phyloP scores from a whole-genome alignment of 2,329 filamentous ascomycete species.

The Penicillium hordei region DNA sequence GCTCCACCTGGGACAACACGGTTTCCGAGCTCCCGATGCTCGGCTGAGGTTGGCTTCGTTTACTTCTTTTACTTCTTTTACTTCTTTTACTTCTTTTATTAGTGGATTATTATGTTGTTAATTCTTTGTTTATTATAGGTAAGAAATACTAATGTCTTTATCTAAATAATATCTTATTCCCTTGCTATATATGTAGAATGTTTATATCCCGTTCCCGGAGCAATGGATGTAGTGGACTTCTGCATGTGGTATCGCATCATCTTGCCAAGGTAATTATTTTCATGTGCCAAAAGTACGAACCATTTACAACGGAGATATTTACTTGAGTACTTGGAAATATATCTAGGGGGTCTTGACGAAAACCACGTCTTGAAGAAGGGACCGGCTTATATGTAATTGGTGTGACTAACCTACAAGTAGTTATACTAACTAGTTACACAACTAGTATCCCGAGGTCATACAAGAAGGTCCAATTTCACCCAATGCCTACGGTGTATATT shows the following conservation, averaged over 20 bases:
- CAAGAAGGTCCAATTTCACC: neutral
- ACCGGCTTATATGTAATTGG: neutral
- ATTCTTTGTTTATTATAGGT: neutral
- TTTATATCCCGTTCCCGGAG: neutral
- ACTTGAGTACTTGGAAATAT: no score
- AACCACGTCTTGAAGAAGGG: neutral
- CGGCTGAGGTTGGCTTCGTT: conserved; percentile 5
- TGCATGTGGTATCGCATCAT: neutral
- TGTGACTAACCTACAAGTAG: neutral
- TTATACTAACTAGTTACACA: neutral
- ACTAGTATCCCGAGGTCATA: neutral
- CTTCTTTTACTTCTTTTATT: neutral
- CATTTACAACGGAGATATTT: neutral
- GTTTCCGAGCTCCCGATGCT: conserved; percentile 23
- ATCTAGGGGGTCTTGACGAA: neutral
- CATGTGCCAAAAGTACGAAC: neutral
- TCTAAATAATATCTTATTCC: neutral
- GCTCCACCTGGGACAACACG: conserved; percentile 3
- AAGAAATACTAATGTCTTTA: neutral
- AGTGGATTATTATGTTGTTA: neutral
- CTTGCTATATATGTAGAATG: no score
- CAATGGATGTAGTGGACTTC: neutral
- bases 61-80: neutral
- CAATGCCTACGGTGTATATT: neutral
- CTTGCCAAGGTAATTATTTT: neutral